phyloP scores from a whole-genome alignment of 192 early-diverging fungal genomes.

The Backusella circina region DNA sequence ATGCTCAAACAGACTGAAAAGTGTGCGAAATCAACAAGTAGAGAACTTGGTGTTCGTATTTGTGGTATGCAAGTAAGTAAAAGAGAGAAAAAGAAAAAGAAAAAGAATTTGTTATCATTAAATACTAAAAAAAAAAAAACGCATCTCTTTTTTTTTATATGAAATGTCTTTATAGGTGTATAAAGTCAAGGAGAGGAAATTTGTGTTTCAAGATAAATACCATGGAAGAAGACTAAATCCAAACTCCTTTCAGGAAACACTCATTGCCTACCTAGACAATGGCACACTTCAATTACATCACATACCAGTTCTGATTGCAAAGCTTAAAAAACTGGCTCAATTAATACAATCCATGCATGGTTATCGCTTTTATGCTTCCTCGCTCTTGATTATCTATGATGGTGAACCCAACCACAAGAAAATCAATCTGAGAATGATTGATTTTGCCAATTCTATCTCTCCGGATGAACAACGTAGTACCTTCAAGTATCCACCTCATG shows the following conservation, averaged over 20 bases:
- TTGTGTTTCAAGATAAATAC: slow-evolving; percentile 93
- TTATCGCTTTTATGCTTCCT: slow-evolving; percentile 90
- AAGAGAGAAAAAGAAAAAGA: background rate
- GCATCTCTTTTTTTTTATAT: background rate
- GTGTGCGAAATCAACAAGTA: slow-evolving; percentile 90
- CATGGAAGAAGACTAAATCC: slow-evolving; percentile 83
- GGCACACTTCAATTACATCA: slow-evolving; percentile 68
- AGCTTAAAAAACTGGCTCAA: slow-evolving; percentile 68
- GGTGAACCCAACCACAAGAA: slow-evolving; percentile 45
- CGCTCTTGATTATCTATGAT: slow-evolving; percentile 91
- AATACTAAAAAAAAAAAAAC: too few relatives aligned
- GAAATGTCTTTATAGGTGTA: slow-evolving; percentile 63
- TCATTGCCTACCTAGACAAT: slow-evolving; percentile 85
- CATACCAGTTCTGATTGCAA: slow-evolving; percentile 78
- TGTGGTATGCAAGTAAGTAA: slow-evolving; percentile 92
- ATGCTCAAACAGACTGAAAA: slow-evolving; percentile 85
- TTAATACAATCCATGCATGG: slow-evolving; percentile 73
- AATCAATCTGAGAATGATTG: slow-evolving; percentile 91
- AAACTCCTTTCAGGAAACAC: slow-evolving; percentile 71
- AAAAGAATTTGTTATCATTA: too few relatives aligned
- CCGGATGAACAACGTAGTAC: slow-evolving; percentile 30
- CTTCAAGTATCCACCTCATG: slow-evolving; percentile 40
- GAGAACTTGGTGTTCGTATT: slow-evolving; percentile 87
- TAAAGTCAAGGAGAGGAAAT: slow-evolving; percentile 66
- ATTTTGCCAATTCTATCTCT: slow-evolving; percentile 91